Base-by-base conservation (phyloP, 139 green algal species). In the Chlorella sp. region DNA sequence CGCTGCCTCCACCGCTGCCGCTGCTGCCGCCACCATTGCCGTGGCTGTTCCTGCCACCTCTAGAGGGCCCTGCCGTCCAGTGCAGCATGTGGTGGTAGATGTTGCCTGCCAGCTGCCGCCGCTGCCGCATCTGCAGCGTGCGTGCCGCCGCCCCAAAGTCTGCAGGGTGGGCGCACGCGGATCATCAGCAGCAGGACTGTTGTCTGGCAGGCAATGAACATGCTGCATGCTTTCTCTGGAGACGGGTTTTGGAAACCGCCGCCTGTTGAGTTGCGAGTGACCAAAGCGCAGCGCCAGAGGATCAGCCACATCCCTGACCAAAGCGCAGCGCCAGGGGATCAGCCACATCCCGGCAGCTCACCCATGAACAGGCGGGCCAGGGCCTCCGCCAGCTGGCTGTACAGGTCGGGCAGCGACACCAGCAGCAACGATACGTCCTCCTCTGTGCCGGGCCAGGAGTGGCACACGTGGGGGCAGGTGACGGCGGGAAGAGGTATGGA, bases 41-140 rank as follows among this genome's bases (percentile, higher is more conserved):
- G 36, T 46, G 13, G 51, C 51, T 16, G 16, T 60, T 11, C 11
- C 51, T 60, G 51, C 14, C 51, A 11, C 4, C 51, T 16, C 51
- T 2, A 16, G 22, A 24, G 16, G 22, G 51, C 51, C 51, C 51
- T 16, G 51, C 51, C 24, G 51, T 60, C 70, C 70, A 76, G 24
- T 76, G 70, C 22, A 24, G 34, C 70, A 76, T 76, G 70, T 76
- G 70, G 40, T 76, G 70, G 70, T 76, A 43, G 26, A 44, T 43
- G 40, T n/a, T 76, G 72, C 72, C 43, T 2, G 46, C 43, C 36
- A 40, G 30, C 72, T 78, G 72, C 26, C 28, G 43, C 14, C 44
- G 72, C 43, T 78, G 72, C 72, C 72, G 72, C 40, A 24, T 22
- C 30, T 78, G 43, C 72, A 58, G 30, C 72, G 40, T 78, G 43